A percentile compares a stretch with the other conserved stretches of the same genome.
These are phyloP conservation scores for Naganishia albida DNA, from an alignment of 1,284 basidiomycete species.

Conservation along the genomic window DNA sequence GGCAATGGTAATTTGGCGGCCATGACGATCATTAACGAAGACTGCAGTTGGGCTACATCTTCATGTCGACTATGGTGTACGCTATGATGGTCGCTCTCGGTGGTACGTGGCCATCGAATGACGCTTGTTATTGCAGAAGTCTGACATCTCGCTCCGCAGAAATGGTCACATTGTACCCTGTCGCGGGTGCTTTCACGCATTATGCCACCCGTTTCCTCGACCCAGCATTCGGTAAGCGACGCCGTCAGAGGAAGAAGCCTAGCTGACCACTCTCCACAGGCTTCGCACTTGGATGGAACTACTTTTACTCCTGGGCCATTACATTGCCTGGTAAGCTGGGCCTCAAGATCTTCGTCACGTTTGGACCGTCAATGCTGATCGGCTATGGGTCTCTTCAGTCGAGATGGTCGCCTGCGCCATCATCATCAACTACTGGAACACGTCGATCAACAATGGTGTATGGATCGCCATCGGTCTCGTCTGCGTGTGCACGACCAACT, in stretches of 20 bases:
- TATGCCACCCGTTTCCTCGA: constrained; percentile 58
- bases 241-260: constrained; percentile 42
- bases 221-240: constrained; percentile 51
- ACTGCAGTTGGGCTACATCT: constrained; percentile 44
- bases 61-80: constrained; percentile 47
- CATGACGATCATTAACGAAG: constrained; percentile 9
- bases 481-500: constrained; percentile 67
- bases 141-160: constrained; percentile 43
- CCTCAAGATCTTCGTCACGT: constrained; percentile 55
- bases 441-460: constrained; percentile 57
- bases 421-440: constrained; percentile 75
- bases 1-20: not conserved
- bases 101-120: not conserved
- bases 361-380: constrained; percentile 61
- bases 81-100: constrained; percentile 51
- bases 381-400: constrained; percentile 44
- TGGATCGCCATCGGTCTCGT: constrained; percentile 68
- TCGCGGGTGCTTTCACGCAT: constrained; percentile 51
- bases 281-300: constrained; percentile 51
- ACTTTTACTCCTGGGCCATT: constrained; percentile 45
- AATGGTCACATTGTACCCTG: constrained; percentile 54
- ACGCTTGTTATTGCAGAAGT: too few relatives aligned
- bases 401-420: constrained; percentile 76
- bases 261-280: constrained; percentile 28
- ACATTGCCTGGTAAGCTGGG: constrained; percentile 42